Base-by-base conservation (phyloP, 108 stramenopile species). In the Mayamaea pseudoterrestris region DNA sequence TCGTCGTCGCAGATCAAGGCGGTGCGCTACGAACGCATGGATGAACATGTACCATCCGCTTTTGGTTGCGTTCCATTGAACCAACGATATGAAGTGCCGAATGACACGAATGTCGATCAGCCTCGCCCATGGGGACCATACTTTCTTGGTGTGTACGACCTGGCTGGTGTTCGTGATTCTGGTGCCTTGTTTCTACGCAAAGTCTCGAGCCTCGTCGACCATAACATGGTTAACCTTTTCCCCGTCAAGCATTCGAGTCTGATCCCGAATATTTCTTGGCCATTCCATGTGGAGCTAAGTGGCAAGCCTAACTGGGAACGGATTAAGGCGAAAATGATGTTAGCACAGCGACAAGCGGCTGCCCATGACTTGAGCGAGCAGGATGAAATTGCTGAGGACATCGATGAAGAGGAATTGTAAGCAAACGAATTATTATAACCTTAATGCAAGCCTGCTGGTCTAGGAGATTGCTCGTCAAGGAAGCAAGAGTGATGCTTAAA, bases 1-100 rank as follows among this genome's bases (percentile, higher is more conserved):
- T 48, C 56, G 5, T 16, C 16, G 26, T 48, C 56, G 9, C 25
- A 35, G 25, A 42, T 54, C 12, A 27, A 11, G 5, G 58, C 70
- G 28, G 51, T 82, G 27, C 70, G 90, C 23, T 92, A 85, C 60
- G 90, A 91, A 61, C 79, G 90, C 12, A 91, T 91, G 90, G 90
- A 91, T 34, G 85, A 92, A 40, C 81, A 88, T 52, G 46, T 52
- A 22, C 85, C 83, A 11, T 66, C 66, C 34, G 69, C 85, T n/a
- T 68, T 41, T 20, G 80, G 80, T 35, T 47, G 18, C 27, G 71
- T 53, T 63, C 55, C 64, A 34, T 41, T 42, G 28, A 57, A 58
- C 30, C 72, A 61, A 50, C 56, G 73, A 42, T 76, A 76, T 47
- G 60, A 68, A 11, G 79, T 80, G 29, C 64, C 81, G 24, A 47